Evolutionary conservation across 345 rosid species (phyloP).

Genomic region (Bretschneidera sinensis): DNA sequence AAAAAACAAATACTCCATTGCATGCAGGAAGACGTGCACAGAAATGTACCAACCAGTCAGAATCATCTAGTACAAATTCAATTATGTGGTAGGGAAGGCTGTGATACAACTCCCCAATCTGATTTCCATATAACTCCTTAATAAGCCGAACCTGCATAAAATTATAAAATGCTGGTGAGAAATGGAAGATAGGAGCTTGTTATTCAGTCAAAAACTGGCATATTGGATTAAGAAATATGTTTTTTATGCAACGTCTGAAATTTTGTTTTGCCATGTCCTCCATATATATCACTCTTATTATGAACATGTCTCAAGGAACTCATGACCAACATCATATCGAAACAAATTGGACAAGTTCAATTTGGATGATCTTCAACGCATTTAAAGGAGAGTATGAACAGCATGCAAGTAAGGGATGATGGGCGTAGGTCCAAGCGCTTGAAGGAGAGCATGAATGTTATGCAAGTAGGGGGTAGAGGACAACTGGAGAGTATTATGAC

Average conservation of each 20-base stretch:
- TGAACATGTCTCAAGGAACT: neutral
- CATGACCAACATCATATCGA: no score
- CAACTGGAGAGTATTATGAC: no score
- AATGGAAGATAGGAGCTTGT: neutral
- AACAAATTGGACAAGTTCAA: neutral
- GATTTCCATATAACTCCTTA: constrained; percentile 91
- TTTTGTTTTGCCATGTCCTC: no score
- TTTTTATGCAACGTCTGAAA: no score
- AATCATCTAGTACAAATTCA: constrained; percentile 71
- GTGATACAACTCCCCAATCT: constrained; percentile 81
- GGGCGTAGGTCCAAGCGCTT: no score
- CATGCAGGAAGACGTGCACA: neutral
- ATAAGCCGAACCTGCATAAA: constrained; percentile 71
- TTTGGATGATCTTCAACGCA: neutral
- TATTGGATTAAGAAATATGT: no score
- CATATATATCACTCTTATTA: neutral
- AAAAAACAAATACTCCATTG: neutral
- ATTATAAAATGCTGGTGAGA: neutral
- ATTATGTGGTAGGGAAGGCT: constrained; percentile 93
- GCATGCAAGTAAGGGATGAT: no score
- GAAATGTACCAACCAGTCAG: constrained; percentile 61
- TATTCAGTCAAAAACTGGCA: neutral
- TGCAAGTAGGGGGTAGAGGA: no score
- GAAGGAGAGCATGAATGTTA: no score
- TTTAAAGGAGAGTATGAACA: no score